Base-by-base conservation (phyloP, 2,329 filamentous ascomycete genomes). In the Pseudocercospora musae region DNA sequence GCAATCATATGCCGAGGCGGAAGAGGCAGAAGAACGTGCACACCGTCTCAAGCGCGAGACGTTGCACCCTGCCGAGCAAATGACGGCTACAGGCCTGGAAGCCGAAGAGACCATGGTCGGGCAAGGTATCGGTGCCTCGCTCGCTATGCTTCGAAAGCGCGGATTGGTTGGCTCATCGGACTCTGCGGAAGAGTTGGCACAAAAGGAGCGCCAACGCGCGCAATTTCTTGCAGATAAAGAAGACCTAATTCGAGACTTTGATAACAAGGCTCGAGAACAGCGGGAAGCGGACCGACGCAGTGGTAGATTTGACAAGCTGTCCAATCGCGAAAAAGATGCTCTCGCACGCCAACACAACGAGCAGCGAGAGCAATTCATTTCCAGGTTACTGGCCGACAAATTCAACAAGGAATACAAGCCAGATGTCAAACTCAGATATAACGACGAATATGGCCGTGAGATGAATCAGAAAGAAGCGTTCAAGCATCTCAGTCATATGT, bases 381-480 rank as follows among this genome's bases (percentile, higher is more conserved):
- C 91, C 31, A 86, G 90, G 40, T 85, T 90, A 70, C 85, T 96
- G 76, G 91, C 91, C 1, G 91, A 96, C 66, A 85, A 96, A 66
- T 98, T 94, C 81, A 89, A 89, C 71, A 86, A 87, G 62, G 88
- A 90, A 67, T 98, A 98, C 81, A 92, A 91, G 77, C 95, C 95
- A 4, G 92, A 90, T 69, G 90, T 99, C 31, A 87, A 96, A 73
- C 84, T 99, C 68, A 91, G 90, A 73, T 97, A 99, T 73, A 86
- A 90, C 48, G 95, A 99, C 75, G 94, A 96, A 59, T 86, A 89
- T 74, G 95, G 96, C 9, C 87, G 95, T 15, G 78, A 84, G 62
- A 90, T 99, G 82, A 91, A 92, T 76, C 87, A 89, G 76, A 99
- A 99, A 80, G 95, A 98, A 76, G 96, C 95, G 0, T 99, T 99